phyloP scores from a whole-genome alignment of 306 rosid species.

The Rosa persica region DNA sequence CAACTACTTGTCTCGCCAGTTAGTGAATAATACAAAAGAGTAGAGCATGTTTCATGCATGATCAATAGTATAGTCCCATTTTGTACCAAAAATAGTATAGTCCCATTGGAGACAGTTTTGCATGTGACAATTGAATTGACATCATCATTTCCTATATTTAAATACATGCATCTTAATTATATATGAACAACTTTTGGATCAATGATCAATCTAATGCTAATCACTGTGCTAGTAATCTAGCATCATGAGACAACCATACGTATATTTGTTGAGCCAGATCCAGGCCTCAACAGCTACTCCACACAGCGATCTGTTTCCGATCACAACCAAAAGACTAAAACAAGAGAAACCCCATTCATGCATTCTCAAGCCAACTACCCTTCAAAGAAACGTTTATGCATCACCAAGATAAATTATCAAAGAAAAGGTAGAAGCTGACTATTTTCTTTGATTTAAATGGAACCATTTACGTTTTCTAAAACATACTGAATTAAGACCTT shows the following conservation, averaged over 20 bases:
- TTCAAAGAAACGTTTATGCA: not conserved
- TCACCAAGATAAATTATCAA: not conserved
- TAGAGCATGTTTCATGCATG: too few species aligned
- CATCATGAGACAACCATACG: not conserved
- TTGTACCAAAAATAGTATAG: too few species aligned
- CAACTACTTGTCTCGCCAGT: not conserved
- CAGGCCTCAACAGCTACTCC: not conserved
- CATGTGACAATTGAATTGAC: not conserved
- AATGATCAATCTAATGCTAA: not conserved
- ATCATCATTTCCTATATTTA: not conserved
- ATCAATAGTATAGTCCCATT: too few species aligned
- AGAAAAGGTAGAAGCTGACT: not conserved
- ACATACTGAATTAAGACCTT: too few species aligned
- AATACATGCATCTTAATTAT: too few species aligned
- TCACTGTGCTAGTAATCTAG: too few species aligned
- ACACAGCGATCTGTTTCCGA: not conserved
- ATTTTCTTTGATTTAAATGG: too few species aligned
- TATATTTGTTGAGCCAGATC: not conserved
- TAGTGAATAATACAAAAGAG: not conserved
- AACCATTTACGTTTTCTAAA: too few species aligned
- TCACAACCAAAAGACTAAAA: too few species aligned
- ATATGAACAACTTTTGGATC: not conserved
- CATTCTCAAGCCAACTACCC: not conserved
- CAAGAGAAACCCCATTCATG: not conserved
- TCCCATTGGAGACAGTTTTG: too few species aligned